Evolutionary conservation across 2,329 filamentous ascomycete genomes (phyloP), one percentile per base, ranked within the genome.

Genomic region (Diaporthe aspalathi): DNA sequence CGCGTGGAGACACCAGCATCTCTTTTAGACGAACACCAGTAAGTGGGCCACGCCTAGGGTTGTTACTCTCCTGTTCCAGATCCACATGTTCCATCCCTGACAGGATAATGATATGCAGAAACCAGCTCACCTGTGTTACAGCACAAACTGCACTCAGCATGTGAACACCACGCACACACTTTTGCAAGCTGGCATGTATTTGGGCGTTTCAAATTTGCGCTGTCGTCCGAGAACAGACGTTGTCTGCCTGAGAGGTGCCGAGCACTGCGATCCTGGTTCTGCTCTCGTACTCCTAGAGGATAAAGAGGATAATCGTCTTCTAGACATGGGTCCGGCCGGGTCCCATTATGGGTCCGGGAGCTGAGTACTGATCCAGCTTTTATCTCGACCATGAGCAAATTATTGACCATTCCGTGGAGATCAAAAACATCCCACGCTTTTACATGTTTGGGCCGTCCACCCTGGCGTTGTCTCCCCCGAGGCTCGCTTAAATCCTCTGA

Each of bases 11-110:
- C 16, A 6, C 11, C 40, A 12, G 5, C 27, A 20, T 22, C 47
- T 43, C 24, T 8, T 49, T 49, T 35, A 65, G 60, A 65, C 45
- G 45, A 65, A 65, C 60, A 50, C 20, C 45, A 65, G 40, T 9
- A 22, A 12, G 29, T 38, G 43, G 60, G 43, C 45, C 14, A 38
- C 20, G 17, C 29, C 45, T 7, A 65, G 45, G 5, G 20, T 17
- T 11, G 43, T 27, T 20, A 14, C 12, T 24, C 60, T 24, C 45
- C 29, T 50, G 60, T 49, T 38, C 20, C 45, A 50, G 60, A 35
- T 35, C 60, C 17, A 29, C 29, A 38, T 38, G 60, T 50, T 65
- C 20, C 43, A 35, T 49, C 43, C 57, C 43, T 63, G 57, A 24
- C 24, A 22, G 8, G 20, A 35, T 14, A 24, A 50, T 35, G 20